phyloP scores from a whole-genome alignment of 192 early-diverging fungal species.

The Umbelopsis vinacea region DNA sequence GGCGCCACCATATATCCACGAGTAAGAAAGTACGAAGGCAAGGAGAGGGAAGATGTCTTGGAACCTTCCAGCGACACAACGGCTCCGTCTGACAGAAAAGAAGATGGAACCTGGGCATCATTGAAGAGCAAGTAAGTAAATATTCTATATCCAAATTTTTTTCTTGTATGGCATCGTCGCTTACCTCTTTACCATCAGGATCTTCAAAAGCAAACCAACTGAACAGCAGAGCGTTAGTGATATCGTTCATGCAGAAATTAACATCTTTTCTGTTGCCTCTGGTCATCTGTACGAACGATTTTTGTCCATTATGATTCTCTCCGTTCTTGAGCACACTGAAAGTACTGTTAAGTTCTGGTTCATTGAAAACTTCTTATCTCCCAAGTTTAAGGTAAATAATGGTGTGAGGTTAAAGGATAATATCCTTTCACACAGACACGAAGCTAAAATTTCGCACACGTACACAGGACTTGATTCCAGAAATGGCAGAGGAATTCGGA shows the following conservation, averaged over 20 bases:
- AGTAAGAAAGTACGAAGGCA: conserved; percentile 80
- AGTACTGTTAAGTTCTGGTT: conserved; percentile 98
- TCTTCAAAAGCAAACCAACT: conserved; percentile 25
- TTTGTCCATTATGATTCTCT: conserved; percentile 95
- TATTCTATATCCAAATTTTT: conserved; percentile 36
- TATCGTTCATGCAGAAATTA: conserved; percentile 64
- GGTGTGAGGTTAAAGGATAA: neutral
- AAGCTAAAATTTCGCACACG: conserved; percentile 11
- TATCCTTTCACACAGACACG: neutral
- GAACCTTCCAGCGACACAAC: conserved; percentile 29
- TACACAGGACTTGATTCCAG: conserved; percentile 80
- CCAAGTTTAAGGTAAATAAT: conserved; percentile 82
- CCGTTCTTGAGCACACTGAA: conserved; percentile 86
- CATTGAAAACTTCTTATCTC: conserved; percentile 97
- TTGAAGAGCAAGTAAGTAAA: conserved; percentile 59
- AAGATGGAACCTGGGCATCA: conserved; percentile 60
- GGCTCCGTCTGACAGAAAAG: conserved; percentile 25
- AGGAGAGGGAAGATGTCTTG: conserved; percentile 77
- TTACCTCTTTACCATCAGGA: conserved; percentile 6
- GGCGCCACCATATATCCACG: conserved; percentile 83
- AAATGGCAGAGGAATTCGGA: conserved; percentile 81
- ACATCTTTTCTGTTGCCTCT: conserved; percentile 98
- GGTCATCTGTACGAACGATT: conserved; percentile 98
- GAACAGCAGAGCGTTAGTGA: neutral
- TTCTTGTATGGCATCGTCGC: neutral